phyloP scores from a whole-genome alignment of 148 eudicot genomes.

The Salicornia ramosissima region DNA sequence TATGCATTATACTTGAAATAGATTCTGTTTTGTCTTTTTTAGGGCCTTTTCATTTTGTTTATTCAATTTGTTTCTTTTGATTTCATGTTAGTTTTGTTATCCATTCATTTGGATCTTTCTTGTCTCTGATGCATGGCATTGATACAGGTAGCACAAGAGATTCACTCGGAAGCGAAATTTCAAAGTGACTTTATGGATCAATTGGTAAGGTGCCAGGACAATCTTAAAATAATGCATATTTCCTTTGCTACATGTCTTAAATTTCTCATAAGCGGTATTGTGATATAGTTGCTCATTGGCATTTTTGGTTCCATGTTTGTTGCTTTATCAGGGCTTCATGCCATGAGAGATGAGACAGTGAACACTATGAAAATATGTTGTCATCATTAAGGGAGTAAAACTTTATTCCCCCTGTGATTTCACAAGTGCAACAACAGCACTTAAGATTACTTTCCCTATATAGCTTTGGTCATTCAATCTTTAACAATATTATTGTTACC shows the following conservation, averaged over 20 bases:
- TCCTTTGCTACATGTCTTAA: background rate
- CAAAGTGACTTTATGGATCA: constrained; percentile 79
- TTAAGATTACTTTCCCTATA: too few species aligned
- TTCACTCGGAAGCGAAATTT: constrained; percentile 65
- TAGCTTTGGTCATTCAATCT: too few species aligned
- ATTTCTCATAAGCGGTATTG: background rate
- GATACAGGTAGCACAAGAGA: constrained; percentile 75
- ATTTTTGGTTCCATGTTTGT: background rate
- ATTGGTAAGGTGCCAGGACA: constrained; percentile 43
- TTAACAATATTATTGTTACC: too few species aligned
- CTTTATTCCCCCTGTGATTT: too few species aligned
- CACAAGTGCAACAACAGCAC: too few species aligned
- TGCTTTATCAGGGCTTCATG: too few species aligned
- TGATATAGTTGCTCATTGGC: background rate
- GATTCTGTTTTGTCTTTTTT: background rate
- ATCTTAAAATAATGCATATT: background rate
- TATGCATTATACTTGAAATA: background rate
- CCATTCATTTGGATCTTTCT: background rate
- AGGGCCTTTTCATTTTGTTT: background rate
- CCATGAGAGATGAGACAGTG: too few species aligned
- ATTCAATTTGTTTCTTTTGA: background rate
- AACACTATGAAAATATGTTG: too few species aligned
- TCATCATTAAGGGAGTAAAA: too few species aligned
- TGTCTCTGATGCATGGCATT: constrained; percentile 13
- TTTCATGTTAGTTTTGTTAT: background rate